A percentile compares a stretch with the other conserved stretches of the same genome.
Conservation (phyloP, 164 flowering plant genomes). For the Vitis rupestris region DNA sequence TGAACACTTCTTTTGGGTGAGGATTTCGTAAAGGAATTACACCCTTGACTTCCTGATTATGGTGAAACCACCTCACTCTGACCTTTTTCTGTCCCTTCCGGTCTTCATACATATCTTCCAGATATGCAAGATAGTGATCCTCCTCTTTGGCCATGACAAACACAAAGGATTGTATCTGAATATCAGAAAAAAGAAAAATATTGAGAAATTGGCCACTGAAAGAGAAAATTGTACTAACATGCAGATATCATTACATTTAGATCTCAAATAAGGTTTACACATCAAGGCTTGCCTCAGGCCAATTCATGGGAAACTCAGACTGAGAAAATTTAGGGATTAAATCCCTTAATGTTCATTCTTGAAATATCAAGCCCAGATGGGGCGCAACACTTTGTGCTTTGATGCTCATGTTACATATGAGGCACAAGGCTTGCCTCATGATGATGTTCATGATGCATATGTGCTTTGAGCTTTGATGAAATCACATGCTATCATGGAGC, state of each 20-base stretch:
- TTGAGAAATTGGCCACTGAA: neutral
- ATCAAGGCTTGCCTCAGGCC: neutral
- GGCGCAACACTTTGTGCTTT: neutral
- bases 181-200: conserved; percentile 9
- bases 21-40: conserved; percentile 48
- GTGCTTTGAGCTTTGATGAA: too few species aligned
- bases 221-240: neutral
- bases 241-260: neutral
- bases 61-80: conserved; percentile 97
- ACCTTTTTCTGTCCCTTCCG: conserved; percentile 87
- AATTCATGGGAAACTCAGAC: neutral
- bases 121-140: conserved; percentile 74
- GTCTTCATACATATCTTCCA: conserved; percentile 99
- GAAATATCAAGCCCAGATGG: neutral
- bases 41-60: conserved; percentile 73
- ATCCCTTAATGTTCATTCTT: neutral
- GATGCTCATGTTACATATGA: neutral
- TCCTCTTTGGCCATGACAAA: conserved; percentile 90
- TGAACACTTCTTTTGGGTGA: conserved; percentile 89
- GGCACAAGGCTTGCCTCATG: too few species aligned
- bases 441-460: too few species aligned
- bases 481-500: neutral
- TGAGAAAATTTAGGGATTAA: too few species aligned
- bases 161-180: conserved; percentile 90
- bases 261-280: neutral